Evolutionary conservation across 1,284 basidiomycete genomes (phyloP), one percentile per base, ranked within the genome.

Genomic region (Ceratobasidium theobromae): DNA sequence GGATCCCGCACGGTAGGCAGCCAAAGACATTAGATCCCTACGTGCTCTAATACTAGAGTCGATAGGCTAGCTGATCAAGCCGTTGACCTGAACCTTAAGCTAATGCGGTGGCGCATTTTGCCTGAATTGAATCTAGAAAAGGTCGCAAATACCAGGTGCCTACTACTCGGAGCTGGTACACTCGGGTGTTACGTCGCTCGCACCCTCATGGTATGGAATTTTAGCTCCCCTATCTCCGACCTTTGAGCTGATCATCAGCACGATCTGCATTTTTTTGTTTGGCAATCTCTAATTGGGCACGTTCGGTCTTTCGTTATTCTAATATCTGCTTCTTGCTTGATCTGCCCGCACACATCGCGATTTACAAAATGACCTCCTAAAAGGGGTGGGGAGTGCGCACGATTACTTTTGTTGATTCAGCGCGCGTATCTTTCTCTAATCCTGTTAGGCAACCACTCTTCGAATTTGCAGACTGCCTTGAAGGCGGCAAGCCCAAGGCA

Each of bases 81-180:
- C 0, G 93, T 98, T 9, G 95, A 98, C 76, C 81, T 99, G 33
- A 99, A 99, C 74, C 80, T 99, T 58, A 98, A 98, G 76, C 83
- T 99, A 25, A 98, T 99, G 96, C 84, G 94, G 30, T 99, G 96
- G 96, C 84, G 96, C 8, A 95, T 99, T 70, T 80, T 99, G 49
- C 96, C 97, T 1, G 79, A 85, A 0, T 85, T 99, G 49, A 84
- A 98, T 70, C 82, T 99, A 5, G 95, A 97, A 57, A 91, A 87
- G 76, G 84, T 99, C 27, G 86, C 92, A 1, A 75, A 76, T 0
- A 94, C 93, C 0, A 84, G 80, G 54, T 97, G 93, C 75, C 79
- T 99, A 1, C 79, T 98, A 1, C 85, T 99, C 0, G 97, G 96
- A 3, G 95, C 96, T 0, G 96, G 97, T 0, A 99, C 97, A 0